phyloP scores from a whole-genome alignment of 805 yeast species.

The Myxozyma nipponensis region DNA sequence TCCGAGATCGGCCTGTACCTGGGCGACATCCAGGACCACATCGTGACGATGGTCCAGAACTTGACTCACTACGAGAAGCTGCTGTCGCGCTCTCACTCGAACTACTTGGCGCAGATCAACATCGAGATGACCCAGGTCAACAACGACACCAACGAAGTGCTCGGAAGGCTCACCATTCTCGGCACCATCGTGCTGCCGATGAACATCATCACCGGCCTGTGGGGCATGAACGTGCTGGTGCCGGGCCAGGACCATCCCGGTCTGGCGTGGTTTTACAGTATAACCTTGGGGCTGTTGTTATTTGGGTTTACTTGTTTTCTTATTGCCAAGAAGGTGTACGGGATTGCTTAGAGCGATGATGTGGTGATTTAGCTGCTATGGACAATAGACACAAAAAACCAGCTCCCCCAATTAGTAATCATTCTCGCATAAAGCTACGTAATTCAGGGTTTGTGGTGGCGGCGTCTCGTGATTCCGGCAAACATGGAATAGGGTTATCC shows the following conservation, averaged over 20 bases:
- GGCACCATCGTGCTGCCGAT: conserved; percentile 95
- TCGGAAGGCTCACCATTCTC: conserved; percentile 76
- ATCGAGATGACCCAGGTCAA: conserved; percentile 97
- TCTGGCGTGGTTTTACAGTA: conserved; percentile 56
- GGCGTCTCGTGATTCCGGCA: too few relatives aligned
- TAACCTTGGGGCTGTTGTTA: conserved; percentile 19
- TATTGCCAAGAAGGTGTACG: conserved; percentile 19
- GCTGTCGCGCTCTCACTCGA: conserved; percentile 90
- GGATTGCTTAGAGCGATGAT: conserved; percentile 12
- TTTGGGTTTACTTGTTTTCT: conserved; percentile 18
- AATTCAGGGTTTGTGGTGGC: too few relatives aligned
- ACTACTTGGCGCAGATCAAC: conserved; percentile 92
- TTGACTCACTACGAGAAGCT: conserved; percentile 92
- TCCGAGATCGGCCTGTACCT: conserved; percentile 90
- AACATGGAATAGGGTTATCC: too few relatives aligned
- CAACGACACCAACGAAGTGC: conserved; percentile 93
- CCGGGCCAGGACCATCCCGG: conserved; percentile 79
- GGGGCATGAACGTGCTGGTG: conserved; percentile 98
- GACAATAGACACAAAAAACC: too few relatives aligned
- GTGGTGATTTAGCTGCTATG: too few relatives aligned
- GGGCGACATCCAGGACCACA: conserved; percentile 97
- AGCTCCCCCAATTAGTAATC: too few relatives aligned
- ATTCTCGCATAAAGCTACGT: too few relatives aligned
- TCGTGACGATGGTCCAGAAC: conserved; percentile 94
- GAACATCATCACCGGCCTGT: conserved; percentile 91